These are phyloP conservation scores for Coemansia sp. DNA, from an alignment of 192 early-diverging fungal species.

Conservation along the genomic window DNA sequence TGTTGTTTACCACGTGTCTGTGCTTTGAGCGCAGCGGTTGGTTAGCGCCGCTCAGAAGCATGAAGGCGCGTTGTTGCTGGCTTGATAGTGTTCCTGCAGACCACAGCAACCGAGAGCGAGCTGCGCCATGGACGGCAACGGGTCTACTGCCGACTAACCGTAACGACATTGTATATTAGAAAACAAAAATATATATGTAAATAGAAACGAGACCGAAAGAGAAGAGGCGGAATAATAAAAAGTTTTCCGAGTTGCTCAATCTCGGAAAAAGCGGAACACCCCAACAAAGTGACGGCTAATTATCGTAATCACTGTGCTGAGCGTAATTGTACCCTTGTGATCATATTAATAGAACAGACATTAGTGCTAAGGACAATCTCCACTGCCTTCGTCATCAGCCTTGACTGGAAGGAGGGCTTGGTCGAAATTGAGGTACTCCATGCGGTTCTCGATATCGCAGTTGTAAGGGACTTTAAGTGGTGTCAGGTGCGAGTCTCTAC, in stretches of 20 bases:
- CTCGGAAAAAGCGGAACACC: not conserved
- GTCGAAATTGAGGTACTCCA: not conserved
- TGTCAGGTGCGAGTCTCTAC: constrained; percentile 4
- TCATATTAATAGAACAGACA: not conserved
- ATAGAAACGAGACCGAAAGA: not conserved
- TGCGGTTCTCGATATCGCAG: not conserved
- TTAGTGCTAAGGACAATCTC: not conserved
- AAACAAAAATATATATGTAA: not conserved
- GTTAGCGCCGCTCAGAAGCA: not conserved
- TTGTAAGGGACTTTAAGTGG: not conserved
- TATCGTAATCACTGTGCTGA: not conserved
- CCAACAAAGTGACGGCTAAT: not conserved
- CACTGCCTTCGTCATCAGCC: not conserved
- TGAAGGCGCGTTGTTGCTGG: constrained; percentile 6
- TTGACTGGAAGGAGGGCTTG: not conserved
- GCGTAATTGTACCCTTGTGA: not conserved
- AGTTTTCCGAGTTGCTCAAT: not conserved
- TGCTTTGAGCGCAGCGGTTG: not conserved
- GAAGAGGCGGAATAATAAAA: not conserved
- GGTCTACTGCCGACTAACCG: not conserved
- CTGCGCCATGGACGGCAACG: not conserved
- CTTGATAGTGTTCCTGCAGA: not conserved
- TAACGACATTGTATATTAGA: not conserved
- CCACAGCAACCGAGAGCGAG: constrained; percentile 1
- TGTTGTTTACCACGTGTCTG: not conserved